Percentiles rank a stretch among this genome's conserved stretches.
phyloP scores from a whole-genome alignment of 768 basidiomycete species.

The Filobasidium wieringae region DNA sequence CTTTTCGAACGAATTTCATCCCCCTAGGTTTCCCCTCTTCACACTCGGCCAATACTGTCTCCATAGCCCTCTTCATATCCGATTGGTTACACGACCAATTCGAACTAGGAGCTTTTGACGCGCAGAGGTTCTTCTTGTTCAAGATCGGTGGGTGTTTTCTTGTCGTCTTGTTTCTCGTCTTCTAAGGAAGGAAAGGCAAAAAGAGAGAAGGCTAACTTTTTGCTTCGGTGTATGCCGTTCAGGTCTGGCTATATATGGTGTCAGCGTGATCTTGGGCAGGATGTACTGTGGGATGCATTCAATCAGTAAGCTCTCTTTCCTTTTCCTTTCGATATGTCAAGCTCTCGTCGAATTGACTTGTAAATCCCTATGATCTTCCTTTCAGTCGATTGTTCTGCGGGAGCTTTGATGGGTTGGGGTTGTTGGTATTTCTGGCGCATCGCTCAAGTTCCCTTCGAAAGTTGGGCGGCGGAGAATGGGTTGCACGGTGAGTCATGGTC shows the following conservation, averaged over 20 bases:
- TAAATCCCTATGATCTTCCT: neutral
- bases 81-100: constrained; percentile 22
- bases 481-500: constrained; percentile 34
- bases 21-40: constrained; percentile 75
- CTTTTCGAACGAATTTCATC: constrained; percentile 2
- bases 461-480: constrained; percentile 35
- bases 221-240: neutral
- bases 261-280: constrained; percentile 36
- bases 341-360: neutral
- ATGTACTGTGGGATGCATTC: constrained; percentile 40
- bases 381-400: constrained; percentile 34
- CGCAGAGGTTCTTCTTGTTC: too few species aligned
- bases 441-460: constrained; percentile 41
- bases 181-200: too few species aligned
- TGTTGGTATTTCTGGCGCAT: constrained; percentile 50
- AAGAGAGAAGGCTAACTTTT: neutral
- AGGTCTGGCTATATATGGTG: constrained; percentile 29
- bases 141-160: too few species aligned
- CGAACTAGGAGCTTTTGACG: constrained; percentile 2
- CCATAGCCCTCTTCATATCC: constrained; percentile 67
- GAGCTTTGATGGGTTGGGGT: constrained; percentile 48
- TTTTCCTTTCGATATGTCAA: too few species aligned
- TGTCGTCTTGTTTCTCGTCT: too few species aligned
- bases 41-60: constrained; percentile 81
- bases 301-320: constrained; percentile 20